A percentile compares a stretch with the other conserved stretches of the same genome.
Evolutionary conservation across 371 early-diverging fungal genomes (phyloP).

Genomic region (Mucor sp.): DNA sequence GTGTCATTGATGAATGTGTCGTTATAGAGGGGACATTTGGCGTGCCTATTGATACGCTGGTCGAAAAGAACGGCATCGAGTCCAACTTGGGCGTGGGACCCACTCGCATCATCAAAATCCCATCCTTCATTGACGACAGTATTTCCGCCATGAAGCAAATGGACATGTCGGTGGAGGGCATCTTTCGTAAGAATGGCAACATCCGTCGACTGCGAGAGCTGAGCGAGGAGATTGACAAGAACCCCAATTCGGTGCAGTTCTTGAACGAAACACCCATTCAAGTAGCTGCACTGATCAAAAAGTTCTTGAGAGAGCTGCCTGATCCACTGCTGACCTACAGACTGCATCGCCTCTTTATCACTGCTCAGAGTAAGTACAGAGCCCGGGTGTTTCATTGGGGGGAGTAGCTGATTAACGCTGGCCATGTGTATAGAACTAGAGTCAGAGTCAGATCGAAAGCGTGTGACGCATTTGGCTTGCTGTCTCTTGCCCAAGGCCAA

Average conservation of each 20-base stretch:
- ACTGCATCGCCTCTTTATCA: conserved; percentile 82
- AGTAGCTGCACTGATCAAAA: conserved; percentile 91
- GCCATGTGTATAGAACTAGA: conserved; percentile 65
- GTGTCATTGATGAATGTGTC: not conserved
- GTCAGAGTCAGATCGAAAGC: conserved; percentile 55
- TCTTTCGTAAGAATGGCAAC: conserved; percentile 97
- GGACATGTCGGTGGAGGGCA: conserved; percentile 90
- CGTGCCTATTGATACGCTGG: conserved; percentile 83
- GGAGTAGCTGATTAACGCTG: too few relatives aligned
- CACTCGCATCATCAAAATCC: conserved; percentile 73
- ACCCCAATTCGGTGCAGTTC: conserved; percentile 67
- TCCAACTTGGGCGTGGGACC: conserved; percentile 81
- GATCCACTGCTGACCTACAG: conserved; percentile 92
- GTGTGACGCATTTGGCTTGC: conserved; percentile 77
- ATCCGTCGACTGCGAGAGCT: conserved; percentile 84
- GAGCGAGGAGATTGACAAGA: conserved; percentile 78
- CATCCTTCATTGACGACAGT: conserved; percentile 83
- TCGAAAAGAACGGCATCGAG: conserved; percentile 84
- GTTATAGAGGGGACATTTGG: conserved; percentile 81
- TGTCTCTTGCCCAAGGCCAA: conserved; percentile 90
- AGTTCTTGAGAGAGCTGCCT: conserved; percentile 92
- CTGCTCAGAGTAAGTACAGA: conserved; percentile 65
- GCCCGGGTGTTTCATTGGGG: too few relatives aligned
- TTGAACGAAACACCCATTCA: conserved; percentile 82
- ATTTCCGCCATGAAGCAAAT: conserved; percentile 76